phyloP scores from a whole-genome alignment of 2,329 filamentous ascomycete genomes.

The Calonectria pseudoturangicola region DNA sequence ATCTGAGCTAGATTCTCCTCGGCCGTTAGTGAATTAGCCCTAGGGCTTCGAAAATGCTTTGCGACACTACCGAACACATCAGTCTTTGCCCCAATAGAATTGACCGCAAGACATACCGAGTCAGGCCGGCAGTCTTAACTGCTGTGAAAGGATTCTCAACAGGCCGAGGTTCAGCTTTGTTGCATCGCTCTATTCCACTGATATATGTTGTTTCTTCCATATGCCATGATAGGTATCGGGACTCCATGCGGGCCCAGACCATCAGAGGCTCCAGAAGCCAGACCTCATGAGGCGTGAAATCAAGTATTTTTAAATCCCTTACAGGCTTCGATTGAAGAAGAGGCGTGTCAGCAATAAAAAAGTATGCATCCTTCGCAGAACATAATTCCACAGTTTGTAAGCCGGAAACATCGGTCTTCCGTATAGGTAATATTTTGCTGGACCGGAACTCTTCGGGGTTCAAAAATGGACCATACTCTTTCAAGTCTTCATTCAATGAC shows the following conservation, averaged over 20 bases:
- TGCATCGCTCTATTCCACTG: not conserved
- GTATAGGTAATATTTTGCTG: slow-evolving; percentile 42
- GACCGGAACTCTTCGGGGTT: slow-evolving; percentile 41
- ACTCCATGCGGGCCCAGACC: slow-evolving; percentile 47
- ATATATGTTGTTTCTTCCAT: slow-evolving; percentile 38
- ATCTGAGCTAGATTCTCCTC: slow-evolving; percentile 24
- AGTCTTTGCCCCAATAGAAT: no score
- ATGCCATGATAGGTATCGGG: slow-evolving; percentile 46
- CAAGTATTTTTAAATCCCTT: slow-evolving; percentile 42
- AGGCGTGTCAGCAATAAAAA: slow-evolving; percentile 47
- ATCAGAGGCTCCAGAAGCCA: slow-evolving; percentile 49
- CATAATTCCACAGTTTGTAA: slow-evolving; percentile 36
- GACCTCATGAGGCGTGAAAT: slow-evolving; percentile 47
- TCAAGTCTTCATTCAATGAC: slow-evolving; percentile 44
- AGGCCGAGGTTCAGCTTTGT: not conserved
- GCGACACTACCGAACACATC: slow-evolving; percentile 37
- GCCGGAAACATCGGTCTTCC: not conserved
- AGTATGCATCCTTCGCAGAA: slow-evolving; percentile 43
- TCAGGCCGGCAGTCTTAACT: slow-evolving; percentile 40
- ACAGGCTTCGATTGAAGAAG: slow-evolving; percentile 43
- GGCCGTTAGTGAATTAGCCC: slow-evolving; percentile 1
- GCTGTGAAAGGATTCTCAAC: slow-evolving; percentile 34
- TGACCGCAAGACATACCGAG: slow-evolving; percentile 39
- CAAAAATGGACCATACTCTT: slow-evolving; percentile 45
- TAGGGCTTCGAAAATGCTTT: slow-evolving; percentile 48